phyloP scores from a whole-genome alignment of 768 basidiomycete species.

The Udeniomyces megalosporus region DNA sequence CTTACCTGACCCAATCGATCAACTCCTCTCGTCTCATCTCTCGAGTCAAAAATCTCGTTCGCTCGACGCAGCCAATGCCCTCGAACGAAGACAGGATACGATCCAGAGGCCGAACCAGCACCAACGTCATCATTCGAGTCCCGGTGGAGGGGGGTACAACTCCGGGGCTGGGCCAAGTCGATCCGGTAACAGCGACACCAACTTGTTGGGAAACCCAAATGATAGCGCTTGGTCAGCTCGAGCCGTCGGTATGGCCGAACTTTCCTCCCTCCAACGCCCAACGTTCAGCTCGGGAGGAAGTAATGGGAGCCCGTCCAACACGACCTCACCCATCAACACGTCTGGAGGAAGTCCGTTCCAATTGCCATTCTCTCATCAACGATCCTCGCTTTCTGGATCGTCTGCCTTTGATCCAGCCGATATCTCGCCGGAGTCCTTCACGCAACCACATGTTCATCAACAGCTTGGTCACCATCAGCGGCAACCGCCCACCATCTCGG shows the following conservation, averaged over 20 bases:
- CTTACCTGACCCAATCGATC: conserved; percentile 11
- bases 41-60: not conserved
- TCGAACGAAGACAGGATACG: not conserved
- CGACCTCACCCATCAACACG: no score
- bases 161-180: no score
- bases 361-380: no score
- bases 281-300: not conserved
- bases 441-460: not conserved
- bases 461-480: not conserved
- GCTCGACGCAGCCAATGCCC: not conserved
- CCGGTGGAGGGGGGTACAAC: no score
- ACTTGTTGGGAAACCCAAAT: not conserved
- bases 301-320: no score
- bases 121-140: no score
- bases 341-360: no score
- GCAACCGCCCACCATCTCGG: no score
- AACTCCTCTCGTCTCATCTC: not conserved
- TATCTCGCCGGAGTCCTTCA: not conserved
- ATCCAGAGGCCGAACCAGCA: no score
- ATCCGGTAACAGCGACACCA: no score
- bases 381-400: no score
- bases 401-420: not conserved
- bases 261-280: not conserved
- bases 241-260: conserved; percentile 2
- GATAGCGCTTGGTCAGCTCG: conserved; percentile 5